These are phyloP conservation scores for Krasilnikovozyma curviuscula DNA, from an alignment of 768 basidiomycete genomes.

Conservation along the genomic window DNA sequence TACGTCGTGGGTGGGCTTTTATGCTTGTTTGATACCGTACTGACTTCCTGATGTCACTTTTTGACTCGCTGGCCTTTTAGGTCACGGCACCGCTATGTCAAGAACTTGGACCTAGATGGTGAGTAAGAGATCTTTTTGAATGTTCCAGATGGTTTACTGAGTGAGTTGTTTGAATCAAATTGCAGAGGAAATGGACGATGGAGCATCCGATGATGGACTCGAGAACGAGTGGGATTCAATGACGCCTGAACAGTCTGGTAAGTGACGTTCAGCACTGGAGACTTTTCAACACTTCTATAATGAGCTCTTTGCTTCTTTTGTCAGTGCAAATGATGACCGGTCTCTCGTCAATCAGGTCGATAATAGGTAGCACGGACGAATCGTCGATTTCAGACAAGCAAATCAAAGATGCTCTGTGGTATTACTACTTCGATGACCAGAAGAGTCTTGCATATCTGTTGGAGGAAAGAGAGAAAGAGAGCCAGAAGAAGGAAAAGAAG, in stretches of 20 bases:
- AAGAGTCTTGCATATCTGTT: slow-evolving; percentile 53
- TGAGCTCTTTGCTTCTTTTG: slow-evolving; percentile 24
- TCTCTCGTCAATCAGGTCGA: slow-evolving; percentile 43
- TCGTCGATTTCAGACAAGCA: slow-evolving; percentile 50
- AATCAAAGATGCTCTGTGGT: slow-evolving; percentile 67
- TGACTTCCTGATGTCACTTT: too few relatives aligned
- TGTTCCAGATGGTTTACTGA: too few relatives aligned
- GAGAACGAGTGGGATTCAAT: slow-evolving; percentile 37
- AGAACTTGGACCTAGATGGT: slow-evolving; percentile 57
- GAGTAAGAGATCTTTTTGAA: slow-evolving; percentile 1
- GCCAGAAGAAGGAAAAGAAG: slow-evolving; percentile 43
- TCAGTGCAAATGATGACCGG: slow-evolving; percentile 47
- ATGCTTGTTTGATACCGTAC: too few relatives aligned
- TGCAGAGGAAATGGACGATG: slow-evolving; percentile 68
- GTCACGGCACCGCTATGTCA: slow-evolving; percentile 80
- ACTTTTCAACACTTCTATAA: neutral
- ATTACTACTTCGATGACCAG: slow-evolving; percentile 67
- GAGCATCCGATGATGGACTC: slow-evolving; percentile 54
- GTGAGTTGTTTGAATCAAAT: neutral
- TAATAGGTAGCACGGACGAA: slow-evolving; percentile 42
- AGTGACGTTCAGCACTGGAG: slow-evolving; percentile 7
- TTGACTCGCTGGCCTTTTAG: too few relatives aligned
- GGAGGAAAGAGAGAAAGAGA: slow-evolving; percentile 35
- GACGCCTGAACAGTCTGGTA: slow-evolving; percentile 67
- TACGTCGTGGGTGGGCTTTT: too few relatives aligned